These are phyloP conservation scores for Backusella sp. DNA, from an alignment of 192 early-diverging fungal species.

Conservation along the genomic window DNA sequence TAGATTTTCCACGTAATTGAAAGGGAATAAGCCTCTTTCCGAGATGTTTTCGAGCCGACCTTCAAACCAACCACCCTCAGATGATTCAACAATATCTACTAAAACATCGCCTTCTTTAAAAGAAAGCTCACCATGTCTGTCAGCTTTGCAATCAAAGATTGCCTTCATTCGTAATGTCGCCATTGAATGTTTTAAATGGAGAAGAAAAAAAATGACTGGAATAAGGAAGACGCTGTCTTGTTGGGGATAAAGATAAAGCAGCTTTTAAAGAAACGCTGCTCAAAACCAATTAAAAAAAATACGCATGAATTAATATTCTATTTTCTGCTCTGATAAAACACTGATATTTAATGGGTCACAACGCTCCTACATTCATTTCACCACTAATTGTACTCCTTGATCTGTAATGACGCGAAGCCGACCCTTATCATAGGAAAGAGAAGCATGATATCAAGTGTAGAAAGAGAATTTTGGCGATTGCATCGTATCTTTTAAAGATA, in stretches of 20 bases:
- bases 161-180: conserved; percentile 41
- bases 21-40: conserved; percentile 53
- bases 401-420: no score
- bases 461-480: background rate
- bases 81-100: conserved; percentile 43
- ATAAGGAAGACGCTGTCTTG: no score
- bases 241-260: background rate
- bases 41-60: conserved; percentile 44
- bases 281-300: background rate
- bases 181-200: conserved; percentile 3
- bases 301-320: background rate
- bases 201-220: background rate
- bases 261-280: background rate
- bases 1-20: conserved; percentile 52
- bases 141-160: conserved; percentile 56
- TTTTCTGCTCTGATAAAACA: background rate
- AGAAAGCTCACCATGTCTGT: conserved; percentile 52
- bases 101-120: conserved; percentile 55
- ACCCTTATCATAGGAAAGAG: background rate
- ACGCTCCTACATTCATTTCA: no score
- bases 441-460: background rate
- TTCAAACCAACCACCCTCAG: conserved; percentile 55
- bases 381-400: no score
- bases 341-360: background rate
- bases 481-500: background rate